Percentiles rank a stretch among this genome's conserved stretches.
phyloP scores from a whole-genome alignment of 768 basidiomycete genomes.

The Leccinum longicurvipes region DNA sequence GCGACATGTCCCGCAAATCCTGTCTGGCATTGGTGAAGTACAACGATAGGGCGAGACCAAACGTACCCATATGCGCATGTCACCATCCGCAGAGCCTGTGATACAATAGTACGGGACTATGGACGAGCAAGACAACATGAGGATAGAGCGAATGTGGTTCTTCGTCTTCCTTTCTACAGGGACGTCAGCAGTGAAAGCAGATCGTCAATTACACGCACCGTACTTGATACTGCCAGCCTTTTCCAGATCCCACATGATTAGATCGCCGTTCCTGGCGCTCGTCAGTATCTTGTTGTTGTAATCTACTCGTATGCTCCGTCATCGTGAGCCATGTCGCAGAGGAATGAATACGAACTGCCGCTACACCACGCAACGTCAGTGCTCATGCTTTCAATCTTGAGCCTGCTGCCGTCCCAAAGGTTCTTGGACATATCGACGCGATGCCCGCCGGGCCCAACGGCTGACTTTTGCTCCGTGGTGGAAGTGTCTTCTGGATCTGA shows the following conservation, averaged over 20 bases:
- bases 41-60: not conserved
- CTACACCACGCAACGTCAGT: slow-evolving; percentile 82
- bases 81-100: slow-evolving; percentile 78
- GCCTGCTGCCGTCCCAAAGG: slow-evolving; percentile 72
- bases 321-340: not conserved
- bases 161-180: slow-evolving; percentile 61
- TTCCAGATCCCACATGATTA: slow-evolving; percentile 80
- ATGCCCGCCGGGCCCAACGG: slow-evolving; percentile 56
- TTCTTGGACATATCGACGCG: slow-evolving; percentile 73
- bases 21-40: slow-evolving; percentile 23
- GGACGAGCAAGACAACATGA: slow-evolving; percentile 65
- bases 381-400: slow-evolving; percentile 75
- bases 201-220: slow-evolving; percentile 42
- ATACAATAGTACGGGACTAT: slow-evolving; percentile 69
- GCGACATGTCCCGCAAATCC: slow-evolving; percentile 73
- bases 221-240: slow-evolving; percentile 65
- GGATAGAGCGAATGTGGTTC: slow-evolving; percentile 70
- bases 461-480: slow-evolving; percentile 47
- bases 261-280: slow-evolving; percentile 76
- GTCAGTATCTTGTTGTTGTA: slow-evolving; percentile 77
- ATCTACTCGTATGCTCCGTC: slow-evolving; percentile 35
- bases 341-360: slow-evolving; percentile 46
- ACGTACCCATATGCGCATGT: slow-evolving; percentile 76
- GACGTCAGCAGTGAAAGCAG: slow-evolving; percentile 12
- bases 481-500: slow-evolving; percentile 42